phyloP scores from a whole-genome alignment of 1,139 yeast genomes.

The Yamadazyma sp. region DNA sequence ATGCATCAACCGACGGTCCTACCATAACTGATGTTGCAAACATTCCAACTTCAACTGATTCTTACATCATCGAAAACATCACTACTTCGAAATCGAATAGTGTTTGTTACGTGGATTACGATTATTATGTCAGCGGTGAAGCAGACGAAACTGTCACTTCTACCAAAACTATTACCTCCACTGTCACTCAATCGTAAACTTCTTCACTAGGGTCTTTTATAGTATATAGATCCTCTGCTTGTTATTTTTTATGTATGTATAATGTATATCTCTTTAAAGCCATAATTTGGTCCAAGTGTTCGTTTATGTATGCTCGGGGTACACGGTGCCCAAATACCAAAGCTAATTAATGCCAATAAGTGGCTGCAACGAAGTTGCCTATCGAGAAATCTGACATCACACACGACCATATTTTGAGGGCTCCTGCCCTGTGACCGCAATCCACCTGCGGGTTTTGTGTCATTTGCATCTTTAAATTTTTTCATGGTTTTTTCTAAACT shows the following conservation, averaged over 20 bases:
- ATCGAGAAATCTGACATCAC: too few relatives aligned
- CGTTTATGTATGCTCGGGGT: too few relatives aligned
- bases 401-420: too few relatives aligned
- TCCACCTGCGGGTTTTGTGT: conserved; percentile 6
- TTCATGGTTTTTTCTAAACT: background rate
- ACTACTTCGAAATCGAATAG: conserved; percentile 34
- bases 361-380: background rate
- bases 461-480: conserved; percentile 2
- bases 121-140: conserved; percentile 37
- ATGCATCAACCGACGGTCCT: conserved; percentile 23
- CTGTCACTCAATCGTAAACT: conserved; percentile 28
- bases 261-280: conserved; percentile 14
- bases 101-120: conserved; percentile 44
- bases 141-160: conserved; percentile 33
- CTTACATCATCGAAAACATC: conserved; percentile 40
- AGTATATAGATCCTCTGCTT: conserved; percentile 5
- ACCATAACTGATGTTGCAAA: conserved; percentile 29
- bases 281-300: too few relatives aligned
- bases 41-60: conserved; percentile 36
- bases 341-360: background rate
- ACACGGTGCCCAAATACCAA: too few relatives aligned
- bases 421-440: conserved; percentile 16
- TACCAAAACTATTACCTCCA: conserved; percentile 38
- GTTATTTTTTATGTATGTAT: background rate
- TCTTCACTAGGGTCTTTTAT: conserved; percentile 11